Evolutionary conservation across 768 basidiomycete genomes (phyloP), one percentile per base, ranked within the genome.

Genomic region (Mycena metata): DNA sequence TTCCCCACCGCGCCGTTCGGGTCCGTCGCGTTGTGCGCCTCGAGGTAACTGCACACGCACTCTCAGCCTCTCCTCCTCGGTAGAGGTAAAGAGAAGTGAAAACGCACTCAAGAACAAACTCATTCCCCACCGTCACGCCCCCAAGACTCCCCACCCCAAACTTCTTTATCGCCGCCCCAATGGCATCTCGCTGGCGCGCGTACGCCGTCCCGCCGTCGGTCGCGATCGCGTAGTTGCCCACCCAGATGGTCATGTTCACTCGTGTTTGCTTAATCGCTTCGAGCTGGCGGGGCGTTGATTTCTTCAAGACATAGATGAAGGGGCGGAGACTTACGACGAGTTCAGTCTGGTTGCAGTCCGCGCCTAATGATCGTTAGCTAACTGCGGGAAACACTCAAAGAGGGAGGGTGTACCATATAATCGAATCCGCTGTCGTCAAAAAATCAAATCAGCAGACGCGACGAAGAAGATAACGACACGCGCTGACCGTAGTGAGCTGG

Each of bases 41-140:
- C 88, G 46, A 95, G 76, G 69, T 89, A 92, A 76, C 92, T 94
- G 33, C 21, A 7, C 51, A 33, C 35, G 43, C 52, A 70, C 65
- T 61, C 35, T 49, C 50, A 30, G 30, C n/a, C n/a, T n/a, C n/a
- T 13, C 26, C 26, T 6, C 30, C 30, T 3, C 3, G 30, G 30
- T 30, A 30, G 36, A 11, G 49, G 2, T 35, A 66, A 61, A 26
- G 30, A 72, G 23, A 45, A 46, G 9, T 49, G 21, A 15, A 46
- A 10, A 80, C 85, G 4, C 54, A 91, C 89, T 96, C 88, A 55
- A 96, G 84, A 76, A 95, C 93, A 76, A 88, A 95, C 79, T 97
- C 96, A 76, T 98, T 97, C 39, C 97, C 96, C 39, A 98, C 96
- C 15, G 92, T 96, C 43, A 98, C 75, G 11, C 97, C 97, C 0